Evolutionary conservation across 257 asterid genomes (phyloP).

Genomic region (Primulina eburnea): DNA sequence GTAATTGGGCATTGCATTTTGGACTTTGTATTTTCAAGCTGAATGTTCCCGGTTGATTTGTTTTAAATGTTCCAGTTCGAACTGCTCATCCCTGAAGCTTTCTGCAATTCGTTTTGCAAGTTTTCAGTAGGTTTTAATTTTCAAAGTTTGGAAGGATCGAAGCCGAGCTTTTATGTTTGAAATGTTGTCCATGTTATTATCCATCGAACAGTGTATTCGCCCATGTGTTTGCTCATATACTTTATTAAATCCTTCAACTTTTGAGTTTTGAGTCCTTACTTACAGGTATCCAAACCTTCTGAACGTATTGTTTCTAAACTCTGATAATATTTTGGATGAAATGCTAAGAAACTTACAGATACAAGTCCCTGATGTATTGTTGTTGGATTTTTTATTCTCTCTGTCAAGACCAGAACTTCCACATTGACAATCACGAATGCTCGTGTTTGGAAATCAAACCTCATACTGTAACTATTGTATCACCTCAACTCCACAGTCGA

Average conservation of each 20-base stretch:
- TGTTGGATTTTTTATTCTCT: neutral
- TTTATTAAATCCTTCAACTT: neutral
- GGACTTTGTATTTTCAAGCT: neutral
- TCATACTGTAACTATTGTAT: neutral
- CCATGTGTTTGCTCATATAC: neutral
- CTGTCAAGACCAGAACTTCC: neutral
- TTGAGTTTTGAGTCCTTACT: neutral
- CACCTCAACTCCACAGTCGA: neutral
- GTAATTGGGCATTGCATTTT: neutral
- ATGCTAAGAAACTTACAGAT: neutral
- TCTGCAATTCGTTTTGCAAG: constrained; percentile 1
- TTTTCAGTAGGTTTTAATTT: neutral
- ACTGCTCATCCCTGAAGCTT: neutral
- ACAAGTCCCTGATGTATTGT: neutral
- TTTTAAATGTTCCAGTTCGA: neutral
- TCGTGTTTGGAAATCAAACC: neutral
- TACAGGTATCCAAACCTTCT: neutral
- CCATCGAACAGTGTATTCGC: neutral
- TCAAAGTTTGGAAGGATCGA: neutral
- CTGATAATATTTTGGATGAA: neutral
- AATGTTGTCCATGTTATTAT: neutral
- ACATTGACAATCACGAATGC: neutral
- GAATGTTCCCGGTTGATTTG: neutral
- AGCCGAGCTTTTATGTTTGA: neutral
- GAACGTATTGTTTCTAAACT: neutral